Conservation (phyloP, 129 eudicot species). For the Calendula officinalis region DNA sequence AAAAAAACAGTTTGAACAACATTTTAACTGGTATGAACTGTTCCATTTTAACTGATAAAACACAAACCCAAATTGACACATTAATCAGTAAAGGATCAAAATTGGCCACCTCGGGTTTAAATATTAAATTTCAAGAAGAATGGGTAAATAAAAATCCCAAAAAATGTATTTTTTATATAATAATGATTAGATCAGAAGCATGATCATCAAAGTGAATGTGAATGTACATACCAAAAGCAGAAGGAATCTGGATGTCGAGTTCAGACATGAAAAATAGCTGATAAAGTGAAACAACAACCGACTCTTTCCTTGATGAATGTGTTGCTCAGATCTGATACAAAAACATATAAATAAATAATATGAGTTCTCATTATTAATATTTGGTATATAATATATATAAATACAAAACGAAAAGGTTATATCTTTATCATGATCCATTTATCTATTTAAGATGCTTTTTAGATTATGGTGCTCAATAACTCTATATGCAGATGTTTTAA, state of each 20-base stretch:
- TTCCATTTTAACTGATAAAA: too few species aligned
- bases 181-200: neutral
- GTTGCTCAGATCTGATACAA: constrained; percentile 58
- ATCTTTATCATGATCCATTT: neutral
- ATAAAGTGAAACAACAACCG: constrained; percentile 17
- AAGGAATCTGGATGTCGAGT: constrained; percentile 74
- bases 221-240: constrained; percentile 66
- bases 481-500: neutral
- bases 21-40: too few species aligned
- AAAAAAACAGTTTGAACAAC: too few species aligned
- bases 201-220: neutral
- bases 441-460: neutral
- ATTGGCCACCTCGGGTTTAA: too few species aligned
- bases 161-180: neutral
- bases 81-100: too few species aligned
- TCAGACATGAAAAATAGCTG: constrained; percentile 90
- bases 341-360: neutral
- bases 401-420: neutral
- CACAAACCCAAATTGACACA: too few species aligned
- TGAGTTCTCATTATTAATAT: neutral
- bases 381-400: neutral
- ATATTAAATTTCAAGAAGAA: too few species aligned
- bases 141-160: neutral
- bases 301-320: constrained; percentile 11
- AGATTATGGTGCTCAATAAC: neutral